Percentiles rank a stretch among this genome's conserved stretches.
phyloP scores from a whole-genome alignment of 768 basidiomycete genomes.

The Kwoniella pini region DNA sequence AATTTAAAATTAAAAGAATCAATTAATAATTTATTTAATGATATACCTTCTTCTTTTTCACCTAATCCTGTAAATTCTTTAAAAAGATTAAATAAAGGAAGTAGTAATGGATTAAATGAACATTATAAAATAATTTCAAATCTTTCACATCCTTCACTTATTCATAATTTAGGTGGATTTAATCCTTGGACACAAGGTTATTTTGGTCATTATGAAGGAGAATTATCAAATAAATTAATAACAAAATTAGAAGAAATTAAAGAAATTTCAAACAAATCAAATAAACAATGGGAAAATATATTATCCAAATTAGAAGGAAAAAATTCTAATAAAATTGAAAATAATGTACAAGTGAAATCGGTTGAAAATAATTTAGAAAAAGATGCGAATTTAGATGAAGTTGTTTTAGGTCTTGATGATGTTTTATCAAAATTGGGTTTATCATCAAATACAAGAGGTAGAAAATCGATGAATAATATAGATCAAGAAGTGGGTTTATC shows the following conservation, averaged over 20 bases:
- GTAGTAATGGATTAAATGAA: slow-evolving; percentile 7
- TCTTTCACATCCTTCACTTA: slow-evolving; percentile 23
- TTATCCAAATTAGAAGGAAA: slow-evolving; percentile 59
- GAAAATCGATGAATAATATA: slow-evolving; percentile 1
- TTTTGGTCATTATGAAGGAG: neutral
- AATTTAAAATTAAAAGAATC: neutral
- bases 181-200: neutral
- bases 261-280: slow-evolving; percentile 43
- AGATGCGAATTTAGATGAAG: slow-evolving; percentile 22
- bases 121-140: slow-evolving; percentile 21
- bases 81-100: neutral
- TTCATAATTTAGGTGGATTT: slow-evolving; percentile 20
- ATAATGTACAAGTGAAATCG: slow-evolving; percentile 55
- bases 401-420: slow-evolving; percentile 23
- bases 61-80: slow-evolving; percentile 10
- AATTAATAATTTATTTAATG: slow-evolving; percentile 1
- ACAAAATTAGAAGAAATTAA: slow-evolving; percentile 6
- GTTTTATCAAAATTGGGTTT: slow-evolving; percentile 18
- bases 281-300: slow-evolving; percentile 69
- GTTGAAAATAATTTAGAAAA: slow-evolving; percentile 43
- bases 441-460: slow-evolving; percentile 3
- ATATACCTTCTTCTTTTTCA: neutral
- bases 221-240: slow-evolving; percentile 1
- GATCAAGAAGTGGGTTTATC: slow-evolving; percentile 4
- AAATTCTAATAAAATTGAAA: neutral